phyloP scores from a whole-genome alignment of 306 rosid species.

The Leucaena leucocephala region DNA sequence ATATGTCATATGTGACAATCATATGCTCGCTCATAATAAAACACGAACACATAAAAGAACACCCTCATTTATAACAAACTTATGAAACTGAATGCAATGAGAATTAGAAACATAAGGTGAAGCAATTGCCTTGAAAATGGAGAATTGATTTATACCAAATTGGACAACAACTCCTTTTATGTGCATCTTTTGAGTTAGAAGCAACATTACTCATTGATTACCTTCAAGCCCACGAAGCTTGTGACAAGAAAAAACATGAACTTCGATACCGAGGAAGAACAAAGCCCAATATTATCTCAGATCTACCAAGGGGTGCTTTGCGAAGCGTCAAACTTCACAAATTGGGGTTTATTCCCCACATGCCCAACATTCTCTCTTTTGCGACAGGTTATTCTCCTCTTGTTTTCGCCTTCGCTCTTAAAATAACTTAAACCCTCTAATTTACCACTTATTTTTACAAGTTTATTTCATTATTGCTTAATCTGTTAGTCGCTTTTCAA shows the following conservation, averaged over 20 bases:
- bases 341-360: too few species aligned
- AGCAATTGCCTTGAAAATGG: neutral
- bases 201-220: neutral
- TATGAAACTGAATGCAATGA: conserved; percentile 1
- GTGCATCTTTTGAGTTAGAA: neutral
- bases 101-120: neutral
- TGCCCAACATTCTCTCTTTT: too few species aligned
- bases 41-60: neutral
- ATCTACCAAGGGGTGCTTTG: too few species aligned
- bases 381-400: too few species aligned
- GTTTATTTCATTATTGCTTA: too few species aligned
- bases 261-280: neutral
- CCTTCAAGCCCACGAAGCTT: neutral
- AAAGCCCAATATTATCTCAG: too few species aligned
- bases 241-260: neutral
- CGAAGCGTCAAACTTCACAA: too few species aligned
- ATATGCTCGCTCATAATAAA: neutral
- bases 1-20: neutral
- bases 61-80: neutral
- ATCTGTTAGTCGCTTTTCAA: neutral
- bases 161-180: neutral
- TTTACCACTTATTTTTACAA: too few species aligned
- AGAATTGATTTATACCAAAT: neutral
- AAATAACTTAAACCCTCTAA: too few species aligned
- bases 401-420: too few species aligned